A percentile compares a stretch with the other conserved stretches of the same genome.
phyloP scores from a whole-genome alignment of 2,329 filamentous ascomycete genomes.

The Botrytis paeoniae region DNA sequence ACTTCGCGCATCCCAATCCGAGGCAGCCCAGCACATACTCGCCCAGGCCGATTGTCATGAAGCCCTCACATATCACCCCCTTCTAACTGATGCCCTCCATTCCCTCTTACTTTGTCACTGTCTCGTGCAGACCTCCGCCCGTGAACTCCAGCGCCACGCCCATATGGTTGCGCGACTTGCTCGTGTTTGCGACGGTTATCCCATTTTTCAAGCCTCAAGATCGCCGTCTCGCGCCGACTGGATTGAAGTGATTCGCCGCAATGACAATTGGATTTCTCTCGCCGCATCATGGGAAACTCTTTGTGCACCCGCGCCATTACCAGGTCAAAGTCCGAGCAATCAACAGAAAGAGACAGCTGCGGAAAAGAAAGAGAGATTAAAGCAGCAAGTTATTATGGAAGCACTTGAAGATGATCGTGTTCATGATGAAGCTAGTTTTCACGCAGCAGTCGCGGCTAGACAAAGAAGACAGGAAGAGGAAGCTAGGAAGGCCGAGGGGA shows the following conservation, averaged over 20 bases:
- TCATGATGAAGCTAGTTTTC: constrained; percentile 63
- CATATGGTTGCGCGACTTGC: constrained; percentile 76
- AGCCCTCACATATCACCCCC: constrained; percentile 74
- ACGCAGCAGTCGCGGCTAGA: constrained; percentile 58
- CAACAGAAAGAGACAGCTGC: constrained; percentile 47
- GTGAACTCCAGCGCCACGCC: constrained; percentile 75
- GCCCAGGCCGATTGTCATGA: constrained; percentile 52
- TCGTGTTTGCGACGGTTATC: constrained; percentile 74
- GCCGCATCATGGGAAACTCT: constrained; percentile 65
- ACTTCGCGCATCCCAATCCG: constrained; percentile 35
- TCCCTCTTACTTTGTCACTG: constrained; percentile 73
- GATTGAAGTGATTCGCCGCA: constrained; percentile 68
- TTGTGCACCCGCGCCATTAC: constrained; percentile 59
- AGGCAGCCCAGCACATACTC: constrained; percentile 38
- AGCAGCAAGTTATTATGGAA: constrained; percentile 64
- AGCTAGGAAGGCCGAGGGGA: constrained; percentile 31
- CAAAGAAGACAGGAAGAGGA: constrained; percentile 58
- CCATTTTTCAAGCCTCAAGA: constrained; percentile 71
- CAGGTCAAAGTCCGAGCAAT: constrained; percentile 38
- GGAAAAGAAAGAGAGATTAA: constrained; percentile 56
- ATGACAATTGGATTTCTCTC: constrained; percentile 68
- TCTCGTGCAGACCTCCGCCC: constrained; percentile 74
- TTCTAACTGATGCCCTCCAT: constrained; percentile 76
- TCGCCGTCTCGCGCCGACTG: constrained; percentile 75
- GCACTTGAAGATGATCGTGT: constrained; percentile 66